Base-by-base conservation (phyloP, 495 filamentous ascomycete species). In the Hyaloscypha bicolor region DNA sequence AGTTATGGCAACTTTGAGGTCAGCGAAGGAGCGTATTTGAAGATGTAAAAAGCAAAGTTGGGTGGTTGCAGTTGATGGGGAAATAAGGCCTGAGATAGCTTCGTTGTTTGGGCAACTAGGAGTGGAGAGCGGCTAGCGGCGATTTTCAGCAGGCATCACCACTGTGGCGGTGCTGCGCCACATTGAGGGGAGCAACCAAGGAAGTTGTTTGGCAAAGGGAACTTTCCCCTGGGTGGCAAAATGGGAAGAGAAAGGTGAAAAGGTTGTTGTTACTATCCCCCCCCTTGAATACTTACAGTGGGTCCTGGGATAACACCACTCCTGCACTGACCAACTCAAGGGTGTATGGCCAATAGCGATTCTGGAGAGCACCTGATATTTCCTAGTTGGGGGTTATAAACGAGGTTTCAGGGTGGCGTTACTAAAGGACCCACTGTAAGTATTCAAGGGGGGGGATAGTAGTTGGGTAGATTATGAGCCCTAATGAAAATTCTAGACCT, bases 71-170 rank as follows among this genome's bases (percentile, higher is more conserved):
- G 56, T 32, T 33, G 56, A 59, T 37, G 31, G 56, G 56, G 9
- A 59, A 59, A 59, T 21, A 32, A 59, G 19, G 32, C 29, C 30
- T 14, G 8, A 59, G 56, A 37, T 59, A 33, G 8, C 56, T 59
- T 35, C 16, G 56, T 59, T 59, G 56, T 21, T 21, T 35, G 32
- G 56, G 56, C 56, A 59, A 59, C 56, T 59, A 29, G 22, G 21
- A 56, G 42, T 48, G 42, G 42, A 48, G 42, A 37, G 35, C 35
- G 35, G 35, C 21, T 35, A 32, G 56, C 29, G 56, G 37, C 14
- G 32, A 21, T 59, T 59, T 59, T 14, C 22, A 3, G 30, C 11
- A 21, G 19, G 32, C 32, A 14, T 1, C 56, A 59, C 56, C 56
- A 59, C 56, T 25, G 19, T 48, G 42, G 42, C 42, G 42, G 5